Percentiles rank a stretch among this genome's conserved stretches.
phyloP scores from a whole-genome alignment of 176 grass and related monocot species.

The Carex pumila region DNA sequence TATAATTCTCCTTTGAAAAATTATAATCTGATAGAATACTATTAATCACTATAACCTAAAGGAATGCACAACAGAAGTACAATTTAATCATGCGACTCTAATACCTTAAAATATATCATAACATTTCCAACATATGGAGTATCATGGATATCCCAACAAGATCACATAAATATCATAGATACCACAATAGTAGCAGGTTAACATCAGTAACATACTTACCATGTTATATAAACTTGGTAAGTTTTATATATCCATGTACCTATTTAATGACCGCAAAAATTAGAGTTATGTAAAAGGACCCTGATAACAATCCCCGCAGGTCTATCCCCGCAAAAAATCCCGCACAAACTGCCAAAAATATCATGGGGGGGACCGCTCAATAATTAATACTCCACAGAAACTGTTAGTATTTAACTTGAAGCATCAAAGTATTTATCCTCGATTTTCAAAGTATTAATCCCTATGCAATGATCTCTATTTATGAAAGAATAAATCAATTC shows the following conservation, averaged over 20 bases:
- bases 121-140: neutral
- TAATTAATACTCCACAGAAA: no score
- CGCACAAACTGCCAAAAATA: no score
- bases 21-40: neutral
- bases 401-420: no score
- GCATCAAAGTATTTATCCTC: no score
- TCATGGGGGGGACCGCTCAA: no score
- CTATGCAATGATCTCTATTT: no score
- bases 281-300: neutral
- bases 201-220: neutral
- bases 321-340: no score
- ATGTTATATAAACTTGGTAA: neutral
- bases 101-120: neutral
- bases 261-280: neutral
- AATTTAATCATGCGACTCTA: neutral
- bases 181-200: neutral
- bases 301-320: no score
- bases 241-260: neutral
- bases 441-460: no score
- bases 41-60: neutral
- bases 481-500: no score
- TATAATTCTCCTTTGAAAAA: no score
- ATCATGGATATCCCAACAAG: neutral
- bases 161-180: neutral
- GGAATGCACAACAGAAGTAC: neutral